phyloP scores from a whole-genome alignment of 169 alveolate genomes.

The Theileria orientalis region DNA sequence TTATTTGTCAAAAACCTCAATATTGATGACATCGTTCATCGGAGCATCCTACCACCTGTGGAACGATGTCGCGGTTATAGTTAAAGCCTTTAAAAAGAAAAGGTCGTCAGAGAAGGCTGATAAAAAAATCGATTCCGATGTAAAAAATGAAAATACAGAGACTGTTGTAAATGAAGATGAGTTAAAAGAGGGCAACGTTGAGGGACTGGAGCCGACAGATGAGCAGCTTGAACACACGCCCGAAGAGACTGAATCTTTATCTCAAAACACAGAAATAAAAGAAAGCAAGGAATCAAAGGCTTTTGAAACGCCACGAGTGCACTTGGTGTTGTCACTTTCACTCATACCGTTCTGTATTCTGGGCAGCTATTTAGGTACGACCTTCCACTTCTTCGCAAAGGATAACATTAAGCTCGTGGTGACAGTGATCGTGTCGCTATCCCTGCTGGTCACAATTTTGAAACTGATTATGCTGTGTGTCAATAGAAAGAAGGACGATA shows the following conservation, averaged over 20 bases:
- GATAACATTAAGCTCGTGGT: neutral
- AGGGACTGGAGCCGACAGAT: no score
- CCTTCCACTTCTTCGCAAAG: conserved; percentile 14
- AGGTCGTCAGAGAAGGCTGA: neutral
- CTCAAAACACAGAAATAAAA: neutral
- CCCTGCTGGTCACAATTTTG: neutral
- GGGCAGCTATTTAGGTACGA: conserved; percentile 13
- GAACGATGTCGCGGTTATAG: neutral
- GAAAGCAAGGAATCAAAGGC: neutral
- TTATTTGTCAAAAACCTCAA: conserved; percentile 8
- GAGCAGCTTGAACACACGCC: neutral
- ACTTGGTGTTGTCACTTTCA: conserved; percentile 8
- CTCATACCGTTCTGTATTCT: conserved; percentile 19
- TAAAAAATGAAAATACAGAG: neutral
- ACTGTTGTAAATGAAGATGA: no score
- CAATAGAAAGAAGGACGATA: neutral
- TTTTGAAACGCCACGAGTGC: conserved; percentile 1
- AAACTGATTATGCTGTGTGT: neutral
- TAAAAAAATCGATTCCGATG: no score
- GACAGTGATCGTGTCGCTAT: neutral
- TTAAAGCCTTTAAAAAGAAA: neutral
- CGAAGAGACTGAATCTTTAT: no score
- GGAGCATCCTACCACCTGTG: conserved; percentile 15
- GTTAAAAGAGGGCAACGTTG: no score
- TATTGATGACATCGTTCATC: conserved; percentile 1